Evolutionary conservation across 1,139 yeast genomes (phyloP).

Genomic region (Hanseniaspora uvarum): DNA sequence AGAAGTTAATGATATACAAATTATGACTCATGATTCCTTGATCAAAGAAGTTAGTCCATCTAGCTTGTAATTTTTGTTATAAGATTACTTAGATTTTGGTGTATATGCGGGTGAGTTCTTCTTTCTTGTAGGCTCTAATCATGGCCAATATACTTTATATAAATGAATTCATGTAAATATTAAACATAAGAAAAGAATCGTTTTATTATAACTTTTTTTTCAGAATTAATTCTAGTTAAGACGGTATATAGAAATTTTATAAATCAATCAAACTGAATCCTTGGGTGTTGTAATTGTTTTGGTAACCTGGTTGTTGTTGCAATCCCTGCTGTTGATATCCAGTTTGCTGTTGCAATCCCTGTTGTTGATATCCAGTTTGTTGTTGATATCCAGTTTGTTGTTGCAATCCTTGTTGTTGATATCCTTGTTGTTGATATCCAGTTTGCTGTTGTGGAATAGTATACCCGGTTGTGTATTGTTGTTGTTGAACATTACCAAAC

Average conservation of each 20-base stretch:
- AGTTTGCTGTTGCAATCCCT: conserved; percentile 22
- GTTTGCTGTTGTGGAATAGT: background rate
- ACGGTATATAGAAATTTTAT: conserved; percentile 12
- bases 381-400: conserved; percentile 20
- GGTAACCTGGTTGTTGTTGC: conserved; percentile 22
- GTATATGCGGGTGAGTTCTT: no score
- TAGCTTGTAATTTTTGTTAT: background rate
- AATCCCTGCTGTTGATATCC: conserved; percentile 18
- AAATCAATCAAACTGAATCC: conserved; percentile 29
- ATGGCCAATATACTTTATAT: background rate
- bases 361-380: conserved; percentile 22
- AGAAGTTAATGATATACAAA: background rate
- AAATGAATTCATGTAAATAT: background rate
- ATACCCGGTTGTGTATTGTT: conserved; percentile 26
- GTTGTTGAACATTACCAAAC: conserved; percentile 21
- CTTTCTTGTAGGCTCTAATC: background rate
- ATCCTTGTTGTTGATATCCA: background rate
- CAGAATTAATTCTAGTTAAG: background rate
- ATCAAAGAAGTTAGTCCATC: background rate
- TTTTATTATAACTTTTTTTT: background rate
- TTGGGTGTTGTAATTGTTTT: conserved; percentile 20
- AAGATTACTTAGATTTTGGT: no score
- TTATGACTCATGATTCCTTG: background rate
- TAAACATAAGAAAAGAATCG: background rate
- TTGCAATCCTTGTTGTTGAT: conserved; percentile 13